Conservation (phyloP, 441 rosid species). For the Monsonia emarginata region DNA sequence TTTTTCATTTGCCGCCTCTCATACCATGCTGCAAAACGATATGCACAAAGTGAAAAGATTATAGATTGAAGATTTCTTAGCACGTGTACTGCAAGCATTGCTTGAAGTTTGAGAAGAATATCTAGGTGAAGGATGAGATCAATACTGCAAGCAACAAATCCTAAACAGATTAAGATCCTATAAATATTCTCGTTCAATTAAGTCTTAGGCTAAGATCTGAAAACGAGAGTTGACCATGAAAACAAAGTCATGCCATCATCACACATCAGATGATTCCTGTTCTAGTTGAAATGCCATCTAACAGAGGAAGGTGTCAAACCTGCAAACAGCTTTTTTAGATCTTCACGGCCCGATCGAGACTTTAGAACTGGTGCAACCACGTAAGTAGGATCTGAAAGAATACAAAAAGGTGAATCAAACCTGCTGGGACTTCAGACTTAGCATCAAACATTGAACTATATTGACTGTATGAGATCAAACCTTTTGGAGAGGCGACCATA, state of each 20-base stretch:
- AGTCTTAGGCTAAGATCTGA: no score
- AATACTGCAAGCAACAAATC: no score
- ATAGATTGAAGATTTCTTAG: neutral
- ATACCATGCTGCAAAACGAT: conserved; percentile 70
- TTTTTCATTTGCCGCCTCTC: conserved; percentile 91
- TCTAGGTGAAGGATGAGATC: no score
- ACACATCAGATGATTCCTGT: no score
- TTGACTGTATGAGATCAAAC: conserved; percentile 22
- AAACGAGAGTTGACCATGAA: no score
- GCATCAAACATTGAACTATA: neutral
- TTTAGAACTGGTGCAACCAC: conserved; percentile 68
- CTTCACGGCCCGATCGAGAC: conserved; percentile 53
- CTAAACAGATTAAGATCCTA: no score
- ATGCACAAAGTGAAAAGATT: no score
- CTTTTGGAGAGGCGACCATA: conserved; percentile 82
- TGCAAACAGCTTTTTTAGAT: conserved; percentile 77
- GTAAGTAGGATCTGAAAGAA: conserved; percentile 65
- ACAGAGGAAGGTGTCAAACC: conserved; percentile 29
- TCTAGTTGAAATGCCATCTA: neutral
- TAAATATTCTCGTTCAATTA: no score
- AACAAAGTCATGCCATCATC: no score
- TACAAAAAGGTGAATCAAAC: neutral
- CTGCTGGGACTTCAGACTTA: neutral
- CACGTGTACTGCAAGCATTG: neutral
- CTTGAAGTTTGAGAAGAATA: no score